A percentile compares a stretch with the other conserved stretches of the same genome.
phyloP scores from a whole-genome alignment of 495 filamentous ascomycete genomes.

The Articulospora tetracladia region DNA sequence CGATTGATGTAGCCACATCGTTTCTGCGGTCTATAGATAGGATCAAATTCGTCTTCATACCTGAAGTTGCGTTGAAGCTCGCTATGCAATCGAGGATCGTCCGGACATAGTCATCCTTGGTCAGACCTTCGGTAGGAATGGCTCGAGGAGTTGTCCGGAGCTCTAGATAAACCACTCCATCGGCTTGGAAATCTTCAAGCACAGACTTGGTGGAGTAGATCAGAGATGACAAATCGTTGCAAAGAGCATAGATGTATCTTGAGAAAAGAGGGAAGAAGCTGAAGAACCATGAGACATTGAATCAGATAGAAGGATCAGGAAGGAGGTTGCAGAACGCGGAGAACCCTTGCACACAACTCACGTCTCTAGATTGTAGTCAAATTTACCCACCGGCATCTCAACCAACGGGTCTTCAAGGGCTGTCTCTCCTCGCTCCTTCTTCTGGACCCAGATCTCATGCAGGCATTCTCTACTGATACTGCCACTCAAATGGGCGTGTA shows the following conservation, averaged over 20 bases:
- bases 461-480: conserved; percentile 74
- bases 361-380: conserved; percentile 68
- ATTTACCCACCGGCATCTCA: conserved; percentile 64
- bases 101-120: conserved; percentile 60
- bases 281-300: conserved; percentile 4
- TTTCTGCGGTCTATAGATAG: conserved; percentile 72
- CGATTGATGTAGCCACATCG: conserved; percentile 47
- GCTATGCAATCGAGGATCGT: conserved; percentile 58
- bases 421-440: conserved; percentile 45
- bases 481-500: conserved; percentile 81
- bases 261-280: conserved; percentile 79
- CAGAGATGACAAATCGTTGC: conserved; percentile 54
- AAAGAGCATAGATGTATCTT: conserved; percentile 71
- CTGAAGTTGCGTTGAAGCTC: conserved; percentile 33
- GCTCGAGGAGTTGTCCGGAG: conserved; percentile 76
- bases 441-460: conserved; percentile 68
- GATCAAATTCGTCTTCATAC: conserved; percentile 61
- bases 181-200: conserved; percentile 62
- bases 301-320: conserved; percentile 66
- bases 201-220: conserved; percentile 63
- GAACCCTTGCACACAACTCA: conserved; percentile 32
- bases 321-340: conserved; percentile 74
- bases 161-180: conserved; percentile 78
- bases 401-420: conserved; percentile 63
- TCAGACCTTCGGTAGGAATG: conserved; percentile 45